Percentiles rank a stretch among this genome's conserved stretches.
Evolutionary conservation across 78 protist genomes (phyloP).

Genomic region (Mastigamoeba balamuthi): DNA sequence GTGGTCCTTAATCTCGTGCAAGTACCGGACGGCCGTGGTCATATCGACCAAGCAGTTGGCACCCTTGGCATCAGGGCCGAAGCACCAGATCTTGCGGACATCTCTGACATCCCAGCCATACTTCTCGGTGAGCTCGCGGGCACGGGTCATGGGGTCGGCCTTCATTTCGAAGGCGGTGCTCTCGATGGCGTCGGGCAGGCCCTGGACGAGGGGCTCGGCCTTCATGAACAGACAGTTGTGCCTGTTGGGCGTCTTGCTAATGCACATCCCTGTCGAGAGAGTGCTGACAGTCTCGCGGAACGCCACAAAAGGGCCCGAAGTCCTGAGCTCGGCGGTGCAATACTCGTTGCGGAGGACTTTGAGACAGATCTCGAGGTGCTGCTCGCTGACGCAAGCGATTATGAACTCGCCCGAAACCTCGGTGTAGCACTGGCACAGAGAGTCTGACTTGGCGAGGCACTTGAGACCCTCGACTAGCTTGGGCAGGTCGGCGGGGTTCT

Average conservation of each 20-base stretch:
- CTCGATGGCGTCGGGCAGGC: slow-evolving; percentile 29
- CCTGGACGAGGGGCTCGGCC: slow-evolving; percentile 35
- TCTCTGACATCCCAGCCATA: slow-evolving; percentile 29
- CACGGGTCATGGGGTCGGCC: neutral
- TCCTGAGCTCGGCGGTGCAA: neutral
- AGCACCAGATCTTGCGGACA: slow-evolving; percentile 27
- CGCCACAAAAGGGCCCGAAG: slow-evolving; percentile 4
- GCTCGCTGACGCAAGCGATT: slow-evolving; percentile 53
- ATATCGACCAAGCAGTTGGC: slow-evolving; percentile 61
- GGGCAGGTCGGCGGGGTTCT: neutral
- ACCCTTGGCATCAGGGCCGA: slow-evolving; percentile 2
- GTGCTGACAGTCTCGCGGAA: slow-evolving; percentile 43
- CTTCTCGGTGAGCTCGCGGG: neutral
- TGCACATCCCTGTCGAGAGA: neutral
- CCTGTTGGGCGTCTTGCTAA: slow-evolving; percentile 58
- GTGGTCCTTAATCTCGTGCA: slow-evolving; percentile 27
- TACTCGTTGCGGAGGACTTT: neutral
- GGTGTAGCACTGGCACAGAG: neutral
- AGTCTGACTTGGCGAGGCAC: slow-evolving; percentile 20
- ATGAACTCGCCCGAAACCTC: slow-evolving; percentile 43
- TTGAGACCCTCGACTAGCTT: slow-evolving; percentile 71
- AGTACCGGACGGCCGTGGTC: slow-evolving; percentile 59
- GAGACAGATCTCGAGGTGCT: slow-evolving; percentile 43
- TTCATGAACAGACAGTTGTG: slow-evolving; percentile 43
- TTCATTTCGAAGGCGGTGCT: neutral